A percentile compares a stretch with the other conserved stretches of the same genome.
phyloP scores from a whole-genome alignment of 768 basidiomycete species.

The Albatrellus ellisii region DNA sequence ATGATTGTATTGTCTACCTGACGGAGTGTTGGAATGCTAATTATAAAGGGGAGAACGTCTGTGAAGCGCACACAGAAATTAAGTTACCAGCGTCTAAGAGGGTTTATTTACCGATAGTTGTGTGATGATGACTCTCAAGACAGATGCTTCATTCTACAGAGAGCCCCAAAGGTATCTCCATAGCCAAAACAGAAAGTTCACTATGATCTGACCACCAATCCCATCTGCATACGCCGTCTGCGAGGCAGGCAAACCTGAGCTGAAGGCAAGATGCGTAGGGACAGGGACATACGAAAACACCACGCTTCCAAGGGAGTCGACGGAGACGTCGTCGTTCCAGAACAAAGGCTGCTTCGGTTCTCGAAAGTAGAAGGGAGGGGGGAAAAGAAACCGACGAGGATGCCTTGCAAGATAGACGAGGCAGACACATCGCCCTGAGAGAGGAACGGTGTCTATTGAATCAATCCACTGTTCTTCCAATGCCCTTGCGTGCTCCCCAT shows the following conservation, averaged over 20 bases:
- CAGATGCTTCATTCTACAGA: slow-evolving; percentile 6
- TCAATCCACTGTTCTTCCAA: slow-evolving; percentile 97
- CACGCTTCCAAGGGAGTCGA: slow-evolving; percentile 44
- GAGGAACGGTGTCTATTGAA: slow-evolving; percentile 54
- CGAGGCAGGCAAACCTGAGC: no score
- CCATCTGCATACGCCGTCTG: slow-evolving; percentile 67
- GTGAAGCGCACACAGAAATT: no score
- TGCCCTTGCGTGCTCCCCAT: slow-evolving; percentile 81
- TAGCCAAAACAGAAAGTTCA: slow-evolving; percentile 74
- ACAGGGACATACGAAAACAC: slow-evolving; percentile 55
- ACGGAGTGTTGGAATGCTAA: no score
- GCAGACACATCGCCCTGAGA: slow-evolving; percentile 41
- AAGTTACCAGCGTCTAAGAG: no score
- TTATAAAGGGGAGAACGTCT: no score
- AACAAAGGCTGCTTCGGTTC: slow-evolving; percentile 61
- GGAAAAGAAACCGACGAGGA: slow-evolving; percentile 87
- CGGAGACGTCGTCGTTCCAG: slow-evolving; percentile 59
- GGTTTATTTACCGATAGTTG: no score
- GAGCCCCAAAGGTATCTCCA: slow-evolving; percentile 63
- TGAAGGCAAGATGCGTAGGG: no score
- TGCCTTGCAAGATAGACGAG: slow-evolving; percentile 64
- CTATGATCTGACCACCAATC: slow-evolving; percentile 71
- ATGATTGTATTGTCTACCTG: no score
- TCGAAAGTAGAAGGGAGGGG: slow-evolving; percentile 79
- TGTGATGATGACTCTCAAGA: no score